Base-by-base conservation (phyloP, 2,329 filamentous ascomycete genomes). In the Verticillium dahliae region DNA sequence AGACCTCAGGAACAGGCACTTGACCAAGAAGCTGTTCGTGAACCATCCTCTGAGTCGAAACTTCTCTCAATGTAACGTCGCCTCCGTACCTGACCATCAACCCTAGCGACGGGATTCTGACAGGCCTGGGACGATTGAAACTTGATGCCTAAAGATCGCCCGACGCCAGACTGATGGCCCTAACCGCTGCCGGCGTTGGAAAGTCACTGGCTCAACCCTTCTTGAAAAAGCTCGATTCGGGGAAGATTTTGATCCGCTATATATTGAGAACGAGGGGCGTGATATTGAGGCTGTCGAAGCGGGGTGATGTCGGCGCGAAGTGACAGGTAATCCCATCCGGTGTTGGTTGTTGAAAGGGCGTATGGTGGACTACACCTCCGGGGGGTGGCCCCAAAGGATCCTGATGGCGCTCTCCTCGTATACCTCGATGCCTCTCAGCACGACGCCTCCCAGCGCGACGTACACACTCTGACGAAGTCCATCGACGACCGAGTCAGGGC, bases 21-120 rank as follows among this genome's bases (percentile, higher is more conserved):
- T 65, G 62, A 54, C 62, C 71, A 60, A 65, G 33, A 15, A 74
- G 59, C n/a, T 63, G 61, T 60, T 72, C 63, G 52, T 63, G 61
- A 59, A 75, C 54, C 63, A 68, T 66, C 2, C 62, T 61, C 64
- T 74, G 71, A 18, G 71, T 69, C 57, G 69, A 52, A 22, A 68
- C 69, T 60, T 75, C 74, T 33, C 61, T 59, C 45, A 69, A 37
- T n/a, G 69, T 73, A 14, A 70, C 64, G 35, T 72, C 61, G 56
- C 65, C 66, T 60, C 74, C 71, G 60, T 74, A 76, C 61, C 76
- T 76, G 60, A 76, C 69, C 38, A 73, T 14, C 13, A 76, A 63
- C 1, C 69, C 70, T 22, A 75, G 62, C 5, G 70, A 71, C 58
- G 70, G 70, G 22, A 76, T 64, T 22, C 58, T 63, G 58, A 76